These are phyloP conservation scores for Astrocystis sublimbata DNA, from an alignment of 495 filamentous ascomycete genomes.

Conservation along the genomic window DNA sequence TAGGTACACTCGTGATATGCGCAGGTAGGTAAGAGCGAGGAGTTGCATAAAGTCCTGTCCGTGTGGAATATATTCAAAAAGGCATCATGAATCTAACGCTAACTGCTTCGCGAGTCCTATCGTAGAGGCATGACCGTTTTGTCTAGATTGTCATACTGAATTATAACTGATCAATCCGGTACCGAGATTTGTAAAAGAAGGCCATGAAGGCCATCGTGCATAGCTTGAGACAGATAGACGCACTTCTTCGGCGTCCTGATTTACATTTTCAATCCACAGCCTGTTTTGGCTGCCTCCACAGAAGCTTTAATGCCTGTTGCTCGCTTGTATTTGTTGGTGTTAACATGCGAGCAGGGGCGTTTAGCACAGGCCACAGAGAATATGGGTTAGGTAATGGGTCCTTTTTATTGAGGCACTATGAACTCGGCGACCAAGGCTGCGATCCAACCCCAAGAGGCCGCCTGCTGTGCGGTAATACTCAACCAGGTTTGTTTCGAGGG, in stretches of 20 bases:
- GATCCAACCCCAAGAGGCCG: background rate
- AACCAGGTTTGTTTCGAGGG: background rate
- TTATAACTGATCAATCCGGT: background rate
- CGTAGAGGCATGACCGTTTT: background rate
- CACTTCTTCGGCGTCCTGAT: background rate
- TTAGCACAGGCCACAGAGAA: background rate
- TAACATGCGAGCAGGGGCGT: too few relatives aligned
- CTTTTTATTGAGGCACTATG: background rate
- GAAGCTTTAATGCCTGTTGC: too few relatives aligned
- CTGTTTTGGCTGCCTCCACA: background rate
- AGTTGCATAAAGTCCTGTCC: too few relatives aligned
- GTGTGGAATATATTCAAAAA: too few relatives aligned
- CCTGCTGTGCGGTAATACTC: too few relatives aligned
- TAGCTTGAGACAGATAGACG: background rate
- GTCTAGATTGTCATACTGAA: background rate
- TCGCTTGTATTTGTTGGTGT: too few relatives aligned
- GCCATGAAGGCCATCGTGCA: background rate
- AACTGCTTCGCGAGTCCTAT: too few relatives aligned
- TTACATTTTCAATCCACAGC: background rate
- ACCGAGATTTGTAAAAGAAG: too few relatives aligned
- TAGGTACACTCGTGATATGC: too few relatives aligned
- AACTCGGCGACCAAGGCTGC: constrained; percentile 6
- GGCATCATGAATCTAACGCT: too few relatives aligned
- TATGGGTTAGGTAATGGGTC: constrained; percentile 16
- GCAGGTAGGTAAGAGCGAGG: too few relatives aligned